Conservation (phyloP, 2,329 filamentous ascomycete species). For the Didymella sp. region DNA sequence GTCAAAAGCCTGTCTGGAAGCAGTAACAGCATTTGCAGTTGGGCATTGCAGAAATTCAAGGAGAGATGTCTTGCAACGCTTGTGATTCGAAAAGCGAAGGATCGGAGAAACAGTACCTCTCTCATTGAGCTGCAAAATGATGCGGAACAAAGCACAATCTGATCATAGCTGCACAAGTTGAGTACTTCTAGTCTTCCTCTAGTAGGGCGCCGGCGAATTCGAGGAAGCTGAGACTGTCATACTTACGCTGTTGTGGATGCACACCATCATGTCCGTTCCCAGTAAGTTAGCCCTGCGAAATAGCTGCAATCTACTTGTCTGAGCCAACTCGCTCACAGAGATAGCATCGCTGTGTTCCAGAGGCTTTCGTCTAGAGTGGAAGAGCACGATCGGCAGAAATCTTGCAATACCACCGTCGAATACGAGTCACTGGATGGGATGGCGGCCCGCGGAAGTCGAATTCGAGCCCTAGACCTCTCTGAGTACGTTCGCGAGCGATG, state of each 20-base stretch:
- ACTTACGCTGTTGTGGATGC: too few relatives aligned
- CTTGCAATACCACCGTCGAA: not conserved
- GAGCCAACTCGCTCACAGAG: not conserved
- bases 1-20: not conserved
- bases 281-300: too few relatives aligned
- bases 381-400: not conserved
- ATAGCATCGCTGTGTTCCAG: not conserved
- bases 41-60: too few relatives aligned
- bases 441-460: not conserved
- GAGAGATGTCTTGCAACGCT: not conserved
- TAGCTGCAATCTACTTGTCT: not conserved
- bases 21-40: not conserved
- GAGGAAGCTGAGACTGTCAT: too few relatives aligned
- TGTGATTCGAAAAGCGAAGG: not conserved
- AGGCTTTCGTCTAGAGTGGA: not conserved
- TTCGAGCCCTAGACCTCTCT: not conserved
- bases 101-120: too few relatives aligned
- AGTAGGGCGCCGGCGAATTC: too few relatives aligned
- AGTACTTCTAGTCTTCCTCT: too few relatives aligned
- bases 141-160: too few relatives aligned
- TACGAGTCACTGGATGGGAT: not conserved
- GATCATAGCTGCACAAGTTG: too few relatives aligned
- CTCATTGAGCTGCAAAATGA: too few relatives aligned
- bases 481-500: not conserved
- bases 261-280: too few relatives aligned